Evolutionary conservation across 352 stramenopile genomes (phyloP), one percentile per base, ranked within the genome.

Genomic region (Globisporangium solare): DNA sequence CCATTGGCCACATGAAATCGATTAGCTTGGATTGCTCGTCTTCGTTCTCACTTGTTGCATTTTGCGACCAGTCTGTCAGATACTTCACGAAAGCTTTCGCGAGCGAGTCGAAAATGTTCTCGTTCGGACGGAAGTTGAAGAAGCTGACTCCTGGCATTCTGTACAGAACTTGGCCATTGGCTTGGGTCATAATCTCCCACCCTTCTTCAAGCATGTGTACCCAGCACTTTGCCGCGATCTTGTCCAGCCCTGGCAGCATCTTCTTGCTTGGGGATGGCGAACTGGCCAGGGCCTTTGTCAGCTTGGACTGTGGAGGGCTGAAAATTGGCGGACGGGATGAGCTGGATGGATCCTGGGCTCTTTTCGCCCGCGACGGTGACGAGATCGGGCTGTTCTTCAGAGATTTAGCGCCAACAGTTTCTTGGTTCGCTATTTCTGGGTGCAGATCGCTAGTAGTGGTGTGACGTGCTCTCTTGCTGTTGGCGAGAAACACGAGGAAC

Each of bases 31-130:
- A 54, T 31, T 66, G 60, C 35, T 66, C 61, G 7, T 27, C 61
- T 14, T 67, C 46, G 42, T 35, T 64, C 18, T 68, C 48, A 12
- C 12, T 66, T 2, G 40, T 52, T 1, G 51, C 35, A 20, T 49
- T 41, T 40, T 63, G 56, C 15, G 71, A 65, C 73, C 73, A 89
- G 13, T 70, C 54, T 41, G 62, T 55, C 41, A 89, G 47, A 57
- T 77, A 90, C 41, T 71, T 63, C 27, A 56, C 56, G 32, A 73
- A 88, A 6, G 85, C 83, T 40, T 76, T 79, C 41, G 74, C 70
- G 12, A 89, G 63, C n/a, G 71, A 73, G 51, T 91, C 76, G 21
- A 93, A 91, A n/a, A 94, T 70, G 27, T 79, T 92, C 47, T 85
- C 71, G 48, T 89, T 87, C 7, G 83, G 83, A 2, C 70, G 58